Evolutionary conservation across 2,329 filamentous ascomycete species (phyloP).

Genomic region (Ceratocystis papillata): DNA sequence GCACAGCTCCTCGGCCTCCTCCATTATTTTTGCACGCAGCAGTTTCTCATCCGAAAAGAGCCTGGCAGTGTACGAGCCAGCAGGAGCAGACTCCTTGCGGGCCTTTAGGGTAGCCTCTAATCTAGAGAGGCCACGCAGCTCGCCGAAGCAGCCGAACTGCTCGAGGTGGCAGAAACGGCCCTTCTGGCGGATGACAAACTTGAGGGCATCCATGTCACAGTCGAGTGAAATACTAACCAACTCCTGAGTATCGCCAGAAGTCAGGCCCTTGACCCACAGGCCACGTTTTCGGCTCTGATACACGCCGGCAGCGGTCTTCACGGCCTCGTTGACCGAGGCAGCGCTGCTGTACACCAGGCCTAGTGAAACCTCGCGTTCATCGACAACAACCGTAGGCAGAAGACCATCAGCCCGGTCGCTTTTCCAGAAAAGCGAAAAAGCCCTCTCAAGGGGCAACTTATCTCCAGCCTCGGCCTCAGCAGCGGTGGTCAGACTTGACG

Average conservation of each 20-base stretch:
- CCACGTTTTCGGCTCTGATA: slow-evolving; percentile 95
- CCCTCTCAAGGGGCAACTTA: slow-evolving; percentile 54
- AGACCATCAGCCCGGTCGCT: slow-evolving; percentile 76
- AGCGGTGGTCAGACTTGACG: slow-evolving; percentile 57
- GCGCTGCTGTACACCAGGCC: slow-evolving; percentile 91
- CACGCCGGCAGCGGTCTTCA: slow-evolving; percentile 68
- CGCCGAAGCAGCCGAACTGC: slow-evolving; percentile 84
- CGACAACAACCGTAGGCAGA: slow-evolving; percentile 80
- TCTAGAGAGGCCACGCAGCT: slow-evolving; percentile 66
- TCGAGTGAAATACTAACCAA: slow-evolving; percentile 75
- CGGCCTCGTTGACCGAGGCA: slow-evolving; percentile 76
- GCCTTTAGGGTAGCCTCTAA: slow-evolving; percentile 78
- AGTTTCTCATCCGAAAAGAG: slow-evolving; percentile 88
- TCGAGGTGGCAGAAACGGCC: slow-evolving; percentile 91
- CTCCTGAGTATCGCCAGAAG: slow-evolving; percentile 87
- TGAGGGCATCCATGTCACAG: slow-evolving; percentile 86
- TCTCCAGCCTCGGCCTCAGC: slow-evolving; percentile 42
- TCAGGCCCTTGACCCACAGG: slow-evolving; percentile 92
- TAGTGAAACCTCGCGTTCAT: slow-evolving; percentile 72
- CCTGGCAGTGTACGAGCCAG: slow-evolving; percentile 84
- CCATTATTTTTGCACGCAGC: slow-evolving; percentile 90
- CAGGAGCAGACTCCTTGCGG: slow-evolving; percentile 71
- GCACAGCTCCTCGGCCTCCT: slow-evolving; percentile 92
- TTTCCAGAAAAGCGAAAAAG: slow-evolving; percentile 64
- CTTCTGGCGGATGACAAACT: slow-evolving; percentile 81